phyloP scores from a whole-genome alignment of 1,139 yeast species.

The Geotrichum klebahnii region DNA sequence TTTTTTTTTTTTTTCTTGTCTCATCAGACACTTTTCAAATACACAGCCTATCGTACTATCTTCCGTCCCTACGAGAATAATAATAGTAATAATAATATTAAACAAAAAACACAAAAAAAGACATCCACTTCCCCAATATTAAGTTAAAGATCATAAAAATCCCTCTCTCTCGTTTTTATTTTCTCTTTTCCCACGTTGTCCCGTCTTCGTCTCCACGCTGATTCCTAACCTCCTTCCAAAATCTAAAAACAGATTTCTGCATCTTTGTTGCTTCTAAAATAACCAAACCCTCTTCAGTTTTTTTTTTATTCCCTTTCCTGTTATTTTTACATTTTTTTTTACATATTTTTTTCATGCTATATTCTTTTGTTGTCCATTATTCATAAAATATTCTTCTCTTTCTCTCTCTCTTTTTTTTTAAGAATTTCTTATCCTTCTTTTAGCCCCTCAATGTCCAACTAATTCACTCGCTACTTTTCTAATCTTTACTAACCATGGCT shows the following conservation, averaged over 20 bases:
- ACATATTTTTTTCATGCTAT: background rate
- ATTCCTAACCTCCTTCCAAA: background rate
- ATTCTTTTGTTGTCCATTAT: too few relatives aligned
- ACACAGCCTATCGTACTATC: too few relatives aligned
- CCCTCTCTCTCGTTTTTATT: background rate
- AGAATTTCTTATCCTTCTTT: background rate
- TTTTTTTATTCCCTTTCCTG: background rate
- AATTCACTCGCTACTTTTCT: slow-evolving; percentile 11
- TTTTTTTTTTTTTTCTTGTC: too few relatives aligned
- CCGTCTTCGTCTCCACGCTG: background rate
- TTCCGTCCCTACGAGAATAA: too few relatives aligned
- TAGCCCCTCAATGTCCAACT: slow-evolving; percentile 11
- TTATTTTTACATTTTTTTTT: background rate
- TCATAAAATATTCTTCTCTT: background rate
- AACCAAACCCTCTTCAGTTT: background rate
- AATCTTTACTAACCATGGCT: slow-evolving; percentile 15
- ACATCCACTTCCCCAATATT: too few relatives aligned
- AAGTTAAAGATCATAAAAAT: background rate
- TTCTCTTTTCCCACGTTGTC: background rate
- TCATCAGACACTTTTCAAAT: too few relatives aligned
- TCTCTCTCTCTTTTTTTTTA: background rate
- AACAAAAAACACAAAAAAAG: too few relatives aligned
- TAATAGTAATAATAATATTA: too few relatives aligned
- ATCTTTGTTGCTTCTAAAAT: background rate
- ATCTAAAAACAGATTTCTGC: background rate